Base-by-base conservation (phyloP, 352 stramenopile species). In the Vaucheria bursata region DNA sequence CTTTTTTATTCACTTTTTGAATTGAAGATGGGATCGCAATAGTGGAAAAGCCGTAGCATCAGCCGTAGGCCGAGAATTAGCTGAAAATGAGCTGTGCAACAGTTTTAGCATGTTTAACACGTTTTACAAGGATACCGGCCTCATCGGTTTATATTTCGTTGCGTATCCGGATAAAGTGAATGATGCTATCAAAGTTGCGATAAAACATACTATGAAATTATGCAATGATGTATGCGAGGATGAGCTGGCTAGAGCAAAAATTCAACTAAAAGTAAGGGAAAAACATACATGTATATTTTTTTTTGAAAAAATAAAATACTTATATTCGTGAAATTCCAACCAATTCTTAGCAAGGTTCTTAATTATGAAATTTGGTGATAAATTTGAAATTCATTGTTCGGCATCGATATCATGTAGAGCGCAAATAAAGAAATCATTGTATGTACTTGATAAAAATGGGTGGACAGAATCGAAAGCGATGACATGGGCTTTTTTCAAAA, bases 61-160 rank as follows among this genome's bases (percentile, higher is more conserved):
- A 38, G 93, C 95, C 82, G 87, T 99, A n/a, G 96, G 94, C 75
- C 91, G 98, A 87, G 92, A 95, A 78, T 88, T 99, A 3, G 95
- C 59, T 32, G 40, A 65, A 1, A 76, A 59, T 34, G 93, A 98
- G 85, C 88, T 97, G 37, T 95, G 93, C 49, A 94, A 99, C 88
- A 97, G 90, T 67, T 95, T 97, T 87, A 97, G 94, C 85, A 97
- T 94, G 34, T 99, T 99, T 89, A 99, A 99, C 90, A 99, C 95
- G 76, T 98, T 93, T 88, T 99, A 99, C 90, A 97, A 99, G 88
- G 97, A 99, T 87, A 99, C 95, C 40, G 96, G 96, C 77, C 90
- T 99, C 37, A 99, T 99, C 84, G 97, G 96, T 77, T 88, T 99
- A 40, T 99, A 99, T 88, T 90, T 93, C 70, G 92, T 98, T 74